Conservation (phyloP, 192 early-diverging fungal species). For the Linnemannia schmuckeri region DNA sequence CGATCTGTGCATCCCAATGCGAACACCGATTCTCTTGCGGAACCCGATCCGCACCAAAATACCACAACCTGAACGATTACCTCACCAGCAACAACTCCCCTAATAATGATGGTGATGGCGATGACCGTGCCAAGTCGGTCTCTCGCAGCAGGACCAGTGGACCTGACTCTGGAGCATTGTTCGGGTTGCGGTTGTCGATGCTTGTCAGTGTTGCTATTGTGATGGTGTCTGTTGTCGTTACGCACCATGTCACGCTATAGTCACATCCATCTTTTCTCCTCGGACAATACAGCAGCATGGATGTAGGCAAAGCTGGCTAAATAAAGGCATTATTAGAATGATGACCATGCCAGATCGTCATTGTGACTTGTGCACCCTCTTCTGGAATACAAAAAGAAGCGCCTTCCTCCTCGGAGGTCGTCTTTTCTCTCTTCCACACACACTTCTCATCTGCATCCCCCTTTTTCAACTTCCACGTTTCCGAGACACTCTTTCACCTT, state of each 20-base stretch:
- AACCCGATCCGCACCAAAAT: conserved; percentile 14
- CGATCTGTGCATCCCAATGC: conserved; percentile 10
- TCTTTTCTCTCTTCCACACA: background rate
- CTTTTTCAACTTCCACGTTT: background rate
- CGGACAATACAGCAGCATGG: background rate
- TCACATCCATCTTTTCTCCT: background rate
- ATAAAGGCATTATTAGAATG: background rate
- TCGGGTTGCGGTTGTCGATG: background rate
- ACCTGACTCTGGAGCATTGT: background rate
- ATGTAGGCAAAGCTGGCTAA: background rate
- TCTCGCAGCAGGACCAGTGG: background rate
- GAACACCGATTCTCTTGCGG: conserved; percentile 6
- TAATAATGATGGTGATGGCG: too few relatives aligned
- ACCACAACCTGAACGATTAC: conserved; percentile 13
- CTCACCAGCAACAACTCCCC: background rate
- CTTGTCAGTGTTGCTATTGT: background rate
- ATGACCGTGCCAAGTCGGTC: background rate
- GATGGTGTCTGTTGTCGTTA: background rate
- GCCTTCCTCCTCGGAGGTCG: background rate
- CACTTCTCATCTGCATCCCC: too few relatives aligned
- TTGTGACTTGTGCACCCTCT: background rate
- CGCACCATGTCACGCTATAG: background rate
- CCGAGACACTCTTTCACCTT: background rate
- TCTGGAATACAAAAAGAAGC: background rate
- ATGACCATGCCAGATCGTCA: background rate